Base-by-base conservation (phyloP, 768 basidiomycete genomes). In the Lenzites betulinus region DNA sequence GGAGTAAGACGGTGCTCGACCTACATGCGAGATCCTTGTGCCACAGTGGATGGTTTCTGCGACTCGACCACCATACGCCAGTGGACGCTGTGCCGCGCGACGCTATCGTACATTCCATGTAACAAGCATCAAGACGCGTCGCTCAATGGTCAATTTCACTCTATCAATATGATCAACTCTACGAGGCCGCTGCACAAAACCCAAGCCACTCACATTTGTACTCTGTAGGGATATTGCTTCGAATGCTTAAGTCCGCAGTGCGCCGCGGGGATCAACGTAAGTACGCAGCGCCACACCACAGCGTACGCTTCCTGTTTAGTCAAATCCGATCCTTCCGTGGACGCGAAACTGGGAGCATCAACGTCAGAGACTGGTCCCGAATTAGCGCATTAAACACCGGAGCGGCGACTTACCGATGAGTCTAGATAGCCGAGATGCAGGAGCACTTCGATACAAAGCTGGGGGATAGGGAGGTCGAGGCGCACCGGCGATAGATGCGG, bases 401-500 rank as follows among this genome's bases (percentile, higher is more conserved):
- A 12, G 33, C 7, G 1, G 11, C 7, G 4, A 53, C 61, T 48
- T 44, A 63, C 62, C 46, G 62, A 36, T 50, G 58, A 56, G n/a
- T 56, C 62, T 63, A 33, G 1, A 36, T 36, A 20, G 18, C 49
- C 49, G 30, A n/a, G 18, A 9, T 15, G 47, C 26, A 25, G 11
- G 8, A 16, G 13, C 28, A 13, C 25, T 4, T 25, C 46, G 28
- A 38, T 12, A 23, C 7, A 26, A 9, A 12, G 35, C 20, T 18
- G 30, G 16, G n/a, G n/a, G 41, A 12, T 22, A 13, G 11, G 15
- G 30, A 15, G 1, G 30, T 16, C 2, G 20, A 6, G 38, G 55
- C 68, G 35, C 38, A 65, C 73, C 73, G 1, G 73, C 72, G 28
- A 73, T 66, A 56, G 70, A 74, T 41, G 65, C 58, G 7, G 67